Conservation (phyloP, 257 asterid species). For the Solanum paucissectum region DNA sequence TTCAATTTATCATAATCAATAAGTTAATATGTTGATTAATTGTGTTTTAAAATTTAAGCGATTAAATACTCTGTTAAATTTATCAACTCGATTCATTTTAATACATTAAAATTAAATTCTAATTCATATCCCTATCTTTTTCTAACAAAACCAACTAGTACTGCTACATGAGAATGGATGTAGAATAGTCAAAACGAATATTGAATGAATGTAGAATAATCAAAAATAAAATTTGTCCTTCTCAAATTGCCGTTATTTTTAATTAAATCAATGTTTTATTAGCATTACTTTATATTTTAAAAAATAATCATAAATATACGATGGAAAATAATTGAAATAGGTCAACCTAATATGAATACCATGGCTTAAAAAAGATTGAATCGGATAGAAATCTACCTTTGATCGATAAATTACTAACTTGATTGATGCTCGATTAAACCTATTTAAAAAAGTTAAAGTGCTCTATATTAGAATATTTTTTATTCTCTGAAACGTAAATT, state of each 20-base stretch:
- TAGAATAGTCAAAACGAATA: background rate
- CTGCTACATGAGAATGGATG: background rate
- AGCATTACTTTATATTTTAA: background rate
- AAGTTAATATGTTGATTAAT: background rate
- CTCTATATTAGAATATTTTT: background rate
- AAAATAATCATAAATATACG: background rate
- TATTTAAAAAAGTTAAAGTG: background rate
- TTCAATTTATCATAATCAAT: background rate
- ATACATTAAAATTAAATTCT: background rate
- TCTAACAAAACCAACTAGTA: background rate
- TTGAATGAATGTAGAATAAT: background rate
- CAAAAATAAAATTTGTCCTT: background rate
- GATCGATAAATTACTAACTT: background rate
- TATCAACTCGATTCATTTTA: background rate
- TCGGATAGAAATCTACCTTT: background rate
- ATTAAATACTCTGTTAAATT: background rate
- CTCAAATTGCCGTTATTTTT: background rate
- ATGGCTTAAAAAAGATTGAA: background rate
- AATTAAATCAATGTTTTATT: no score
- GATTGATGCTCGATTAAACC: background rate
- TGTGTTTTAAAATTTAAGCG: background rate
- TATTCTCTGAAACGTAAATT: background rate
- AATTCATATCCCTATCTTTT: background rate
- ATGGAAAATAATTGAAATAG: background rate
- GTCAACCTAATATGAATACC: background rate